Conservation (phyloP, 305 asterid species). For the Ajuga reptans region DNA sequence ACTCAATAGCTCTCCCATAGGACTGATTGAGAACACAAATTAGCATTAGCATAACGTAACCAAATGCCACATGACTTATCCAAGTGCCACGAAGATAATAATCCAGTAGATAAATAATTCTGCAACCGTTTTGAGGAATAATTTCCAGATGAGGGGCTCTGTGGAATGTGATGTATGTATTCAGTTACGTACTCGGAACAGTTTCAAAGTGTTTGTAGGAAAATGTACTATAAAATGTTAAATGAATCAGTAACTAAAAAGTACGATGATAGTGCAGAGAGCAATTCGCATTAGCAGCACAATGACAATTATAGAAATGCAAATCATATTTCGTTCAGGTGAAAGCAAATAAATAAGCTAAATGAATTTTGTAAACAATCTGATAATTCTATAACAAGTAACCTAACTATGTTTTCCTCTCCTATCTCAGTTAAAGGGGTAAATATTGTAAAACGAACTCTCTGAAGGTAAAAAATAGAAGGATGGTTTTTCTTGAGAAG, state of each 20-base stretch:
- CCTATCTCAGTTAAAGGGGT: background rate
- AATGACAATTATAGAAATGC: background rate
- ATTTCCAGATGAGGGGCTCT: background rate
- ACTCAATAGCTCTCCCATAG: conserved; percentile 84
- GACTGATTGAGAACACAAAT: conserved; percentile 48
- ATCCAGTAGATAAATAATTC: background rate
- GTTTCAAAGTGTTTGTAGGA: background rate
- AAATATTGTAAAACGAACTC: background rate
- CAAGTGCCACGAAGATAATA: background rate
- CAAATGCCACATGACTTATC: background rate
- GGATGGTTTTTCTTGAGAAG: background rate
- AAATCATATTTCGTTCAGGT: background rate
- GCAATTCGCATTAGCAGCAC: background rate
- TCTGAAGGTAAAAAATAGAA: background rate
- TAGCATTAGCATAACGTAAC: conserved; percentile 13
- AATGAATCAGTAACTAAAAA: background rate
- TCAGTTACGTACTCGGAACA: background rate
- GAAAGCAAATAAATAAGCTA: conserved; percentile 10
- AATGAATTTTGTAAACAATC: background rate
- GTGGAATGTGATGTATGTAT: background rate
- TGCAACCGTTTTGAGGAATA: background rate
- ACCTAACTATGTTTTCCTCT: background rate
- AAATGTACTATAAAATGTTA: background rate
- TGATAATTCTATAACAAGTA: background rate
- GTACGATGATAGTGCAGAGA: background rate